Percentiles rank a stretch among this genome's conserved stretches.
Conservation (phyloP, 129 eudicot species). For the Logfia minima region DNA sequence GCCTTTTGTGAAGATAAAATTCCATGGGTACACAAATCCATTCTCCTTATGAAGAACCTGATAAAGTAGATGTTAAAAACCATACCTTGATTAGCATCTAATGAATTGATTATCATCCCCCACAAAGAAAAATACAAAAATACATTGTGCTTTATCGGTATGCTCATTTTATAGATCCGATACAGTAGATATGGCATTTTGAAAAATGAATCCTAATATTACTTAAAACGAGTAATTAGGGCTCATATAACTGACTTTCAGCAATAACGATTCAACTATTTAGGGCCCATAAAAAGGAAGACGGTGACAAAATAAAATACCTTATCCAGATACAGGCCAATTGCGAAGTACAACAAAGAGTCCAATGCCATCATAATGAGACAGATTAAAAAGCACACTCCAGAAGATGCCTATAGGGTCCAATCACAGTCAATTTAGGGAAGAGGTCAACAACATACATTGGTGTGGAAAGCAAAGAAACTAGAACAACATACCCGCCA, state of each 20-base stretch:
- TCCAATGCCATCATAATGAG: conserved; percentile 88
- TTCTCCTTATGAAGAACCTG: conserved; percentile 81
- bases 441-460: conserved; percentile 9
- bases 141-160: not conserved
- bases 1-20: conserved; percentile 43
- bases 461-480: conserved; percentile 5
- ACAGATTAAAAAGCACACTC: conserved; percentile 83
- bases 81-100: not conserved
- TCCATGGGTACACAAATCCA: conserved; percentile 53
- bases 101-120: not conserved
- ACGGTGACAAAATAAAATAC: conserved; percentile 36
- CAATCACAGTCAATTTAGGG: conserved; percentile 5
- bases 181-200: conserved; percentile 1
- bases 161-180: conserved; percentile 17
- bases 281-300: conserved; percentile 1
- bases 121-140: conserved; percentile 4
- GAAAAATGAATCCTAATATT: not conserved
- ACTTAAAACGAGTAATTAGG: not conserved
- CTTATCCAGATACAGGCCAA: conserved; percentile 95
- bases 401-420: conserved; percentile 81
- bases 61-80: conserved; percentile 21
- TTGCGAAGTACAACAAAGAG: conserved; percentile 64
- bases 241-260: conserved; percentile 14
- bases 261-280: conserved; percentile 17
- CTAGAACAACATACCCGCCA: conserved; percentile 68